A percentile compares a stretch with the other conserved stretches of the same genome.
Evolutionary conservation across 202 grass and related monocot genomes (phyloP).

Genomic region (Miscanthus sacchariflorus): DNA sequence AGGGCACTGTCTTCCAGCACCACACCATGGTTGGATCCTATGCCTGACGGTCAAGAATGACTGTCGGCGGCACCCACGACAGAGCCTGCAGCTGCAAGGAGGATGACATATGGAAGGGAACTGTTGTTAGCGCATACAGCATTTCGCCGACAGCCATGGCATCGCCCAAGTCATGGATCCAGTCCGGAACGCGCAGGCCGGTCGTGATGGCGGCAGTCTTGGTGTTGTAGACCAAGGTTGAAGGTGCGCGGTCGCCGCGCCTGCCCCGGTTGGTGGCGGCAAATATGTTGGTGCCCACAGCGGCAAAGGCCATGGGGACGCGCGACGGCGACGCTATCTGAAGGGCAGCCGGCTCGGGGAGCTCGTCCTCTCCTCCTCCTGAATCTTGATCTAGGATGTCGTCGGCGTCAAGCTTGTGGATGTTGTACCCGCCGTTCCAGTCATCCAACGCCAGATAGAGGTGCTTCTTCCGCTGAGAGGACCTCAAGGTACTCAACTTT

Average conservation of each 20-base stretch:
- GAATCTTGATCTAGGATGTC: neutral
- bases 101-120: neutral
- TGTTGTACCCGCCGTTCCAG: slow-evolving; percentile 3
- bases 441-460: slow-evolving; percentile 15
- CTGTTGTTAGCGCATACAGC: neutral
- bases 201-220: neutral
- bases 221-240: slow-evolving; percentile 15
- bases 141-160: neutral
- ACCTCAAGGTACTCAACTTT: too few relatives aligned
- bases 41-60: neutral
- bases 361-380: neutral
- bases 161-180: neutral
- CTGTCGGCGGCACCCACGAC: neutral
- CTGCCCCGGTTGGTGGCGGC: neutral
- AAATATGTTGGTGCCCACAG: slow-evolving; percentile 12
- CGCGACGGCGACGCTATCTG: neutral
- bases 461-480: neutral
- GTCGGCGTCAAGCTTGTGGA: slow-evolving; percentile 11
- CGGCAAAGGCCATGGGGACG: neutral
- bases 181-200: neutral
- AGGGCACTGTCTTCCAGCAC: neutral
- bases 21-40: neutral
- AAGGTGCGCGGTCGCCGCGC: neutral
- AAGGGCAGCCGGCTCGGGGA: neutral
- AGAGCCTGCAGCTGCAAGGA: neutral